Evolutionary conservation across 371 early-diverging fungal species (phyloP), one percentile per base, ranked within the genome.

Genomic region (Actinomucor elegans): DNA sequence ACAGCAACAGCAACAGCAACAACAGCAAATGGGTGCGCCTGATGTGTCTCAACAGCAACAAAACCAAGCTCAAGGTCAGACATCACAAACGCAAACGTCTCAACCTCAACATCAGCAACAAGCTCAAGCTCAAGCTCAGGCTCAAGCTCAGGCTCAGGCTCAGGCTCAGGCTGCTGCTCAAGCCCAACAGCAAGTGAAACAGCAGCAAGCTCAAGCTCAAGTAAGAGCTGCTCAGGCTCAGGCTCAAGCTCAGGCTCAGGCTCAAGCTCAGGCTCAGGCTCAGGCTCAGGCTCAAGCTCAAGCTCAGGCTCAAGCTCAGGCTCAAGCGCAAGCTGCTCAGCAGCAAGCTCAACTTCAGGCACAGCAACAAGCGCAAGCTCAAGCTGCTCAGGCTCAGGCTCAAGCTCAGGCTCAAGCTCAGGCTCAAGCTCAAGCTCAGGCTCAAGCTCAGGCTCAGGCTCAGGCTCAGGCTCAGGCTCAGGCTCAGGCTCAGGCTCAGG

Each of bases 221-320:
- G n/a, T n/a, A n/a, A n/a, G n/a, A n/a, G n/a, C n/a, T n/a, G 43
- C 51, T 9, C 66, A 61, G 24, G 51, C 51, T 15, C 74, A 66
- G 54, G 62, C 61, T 31, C 64, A 61, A 38, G 54, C 59, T 53
- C 60, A 66, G 14, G 61, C 62, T 34, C 62, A 61, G 27, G 49
- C 57, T 54, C 56, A 57, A 38, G 75, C 79, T 0, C 46, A 75
- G 0, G 75, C 77, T 57, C 62, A 72, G 31, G 69, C 75, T 0
- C 35, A 80, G 15, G 72, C 79, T 2, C 42, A 52, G 26, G 26
- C 35, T 9, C 48, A 48, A 37, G 33, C 50, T 47, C 48, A 52
- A 14, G 56, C 50, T 7, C 56, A 48, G n/a, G 42, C 50, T 2
- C 66, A 60, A 27, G 44, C 37, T 6, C 59, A 50, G 26, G 50